Percentiles rank a stretch among this genome's conserved stretches.
phyloP scores from a whole-genome alignment of 441 rosid genomes.

The Breynia disticha region DNA sequence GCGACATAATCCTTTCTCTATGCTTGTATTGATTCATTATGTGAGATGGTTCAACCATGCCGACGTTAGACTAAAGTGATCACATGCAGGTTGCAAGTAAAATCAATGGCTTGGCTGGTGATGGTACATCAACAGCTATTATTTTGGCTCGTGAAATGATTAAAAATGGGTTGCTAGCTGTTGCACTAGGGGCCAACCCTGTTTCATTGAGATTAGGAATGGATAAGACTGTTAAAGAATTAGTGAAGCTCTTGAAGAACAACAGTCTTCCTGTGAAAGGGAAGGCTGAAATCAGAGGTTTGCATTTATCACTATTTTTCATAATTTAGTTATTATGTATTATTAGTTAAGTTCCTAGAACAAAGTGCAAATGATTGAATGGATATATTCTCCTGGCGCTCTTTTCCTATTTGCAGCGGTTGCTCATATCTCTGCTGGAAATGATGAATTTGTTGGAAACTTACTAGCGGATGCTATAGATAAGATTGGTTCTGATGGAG shows the following conservation, averaged over 20 bases:
- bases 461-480: constrained; percentile 70
- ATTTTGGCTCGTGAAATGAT: constrained; percentile 80
- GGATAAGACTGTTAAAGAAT: constrained; percentile 56
- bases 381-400: not conserved
- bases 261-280: constrained; percentile 61
- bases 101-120: constrained; percentile 83
- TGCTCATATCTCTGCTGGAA: constrained; percentile 91
- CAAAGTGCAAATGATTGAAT: not conserved
- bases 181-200: constrained; percentile 81
- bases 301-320: constrained; percentile 2
- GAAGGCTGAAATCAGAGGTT: constrained; percentile 61
- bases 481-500: constrained; percentile 82
- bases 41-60: not conserved
- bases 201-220: constrained; percentile 68
- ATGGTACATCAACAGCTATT: constrained; percentile 85
- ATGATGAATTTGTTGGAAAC: constrained; percentile 68
- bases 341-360: not conserved
- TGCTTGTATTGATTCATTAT: constrained; percentile 6
- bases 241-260: constrained; percentile 46
- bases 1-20: constrained; percentile 27
- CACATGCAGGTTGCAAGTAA: constrained; percentile 60
- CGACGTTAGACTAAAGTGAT: constrained; percentile 14
- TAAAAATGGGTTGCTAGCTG: constrained; percentile 60
- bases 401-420: constrained; percentile 46
- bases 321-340: no score